These are phyloP conservation scores for Suhomyces yuchorum DNA, from an alignment of 1,139 yeast species.

Conservation along the genomic window DNA sequence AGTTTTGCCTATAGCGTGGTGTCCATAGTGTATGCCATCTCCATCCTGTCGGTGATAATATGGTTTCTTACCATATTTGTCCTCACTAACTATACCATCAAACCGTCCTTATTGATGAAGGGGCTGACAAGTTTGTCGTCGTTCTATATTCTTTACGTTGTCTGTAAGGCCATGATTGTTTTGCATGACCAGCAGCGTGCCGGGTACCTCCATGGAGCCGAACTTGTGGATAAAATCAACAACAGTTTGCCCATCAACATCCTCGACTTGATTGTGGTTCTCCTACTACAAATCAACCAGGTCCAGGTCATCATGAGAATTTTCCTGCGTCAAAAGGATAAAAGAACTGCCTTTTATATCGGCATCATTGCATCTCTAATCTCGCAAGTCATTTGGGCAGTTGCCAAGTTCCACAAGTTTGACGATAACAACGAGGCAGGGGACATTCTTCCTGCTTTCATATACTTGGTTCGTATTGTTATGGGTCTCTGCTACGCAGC, in stretches of 20 bases:
- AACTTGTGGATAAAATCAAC: constrained; percentile 51
- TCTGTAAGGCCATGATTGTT: constrained; percentile 48
- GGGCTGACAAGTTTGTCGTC: constrained; percentile 52
- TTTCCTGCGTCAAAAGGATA: constrained; percentile 71
- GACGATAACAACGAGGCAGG: constrained; percentile 45
- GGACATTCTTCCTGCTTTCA: constrained; percentile 74
- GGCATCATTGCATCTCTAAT: constrained; percentile 61
- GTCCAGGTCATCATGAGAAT: constrained; percentile 75
- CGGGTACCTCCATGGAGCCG: constrained; percentile 59
- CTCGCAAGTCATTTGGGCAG: constrained; percentile 71
- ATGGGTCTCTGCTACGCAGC: constrained; percentile 73
- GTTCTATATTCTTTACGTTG: constrained; percentile 53
- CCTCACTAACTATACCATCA: constrained; percentile 59
- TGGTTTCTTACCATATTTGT: constrained; percentile 66
- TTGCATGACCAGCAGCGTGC: constrained; percentile 52
- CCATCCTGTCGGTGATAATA: constrained; percentile 67
- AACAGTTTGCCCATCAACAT: constrained; percentile 52
- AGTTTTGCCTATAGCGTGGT: constrained; percentile 58
- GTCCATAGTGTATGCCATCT: constrained; percentile 61
- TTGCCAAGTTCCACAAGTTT: constrained; percentile 53
- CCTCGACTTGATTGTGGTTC: constrained; percentile 63
- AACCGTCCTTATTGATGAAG: constrained; percentile 51
- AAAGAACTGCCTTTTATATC: constrained; percentile 60
- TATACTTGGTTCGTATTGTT: constrained; percentile 75
- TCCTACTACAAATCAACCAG: constrained; percentile 68